Percentiles rank a stretch among this genome's conserved stretches.
These are phyloP conservation scores for Nidularia pulvinata DNA, from an alignment of 768 basidiomycete genomes.

Conservation along the genomic window DNA sequence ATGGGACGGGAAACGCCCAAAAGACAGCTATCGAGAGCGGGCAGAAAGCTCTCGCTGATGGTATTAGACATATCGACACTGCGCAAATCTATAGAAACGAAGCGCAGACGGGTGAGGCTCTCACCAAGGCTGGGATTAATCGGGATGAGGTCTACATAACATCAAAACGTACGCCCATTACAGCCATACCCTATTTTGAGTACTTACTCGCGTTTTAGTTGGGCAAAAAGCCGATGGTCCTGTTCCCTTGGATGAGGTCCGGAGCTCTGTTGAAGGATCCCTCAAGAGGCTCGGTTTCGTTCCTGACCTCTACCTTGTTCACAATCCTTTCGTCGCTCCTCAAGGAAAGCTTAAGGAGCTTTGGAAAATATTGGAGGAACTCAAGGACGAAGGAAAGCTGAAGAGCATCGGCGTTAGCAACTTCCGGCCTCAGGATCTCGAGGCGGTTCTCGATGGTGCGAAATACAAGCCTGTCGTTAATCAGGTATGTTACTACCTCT, in stretches of 20 bases:
- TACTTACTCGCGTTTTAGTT: too few species aligned
- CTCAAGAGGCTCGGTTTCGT: slow-evolving; percentile 43
- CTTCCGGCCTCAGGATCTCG: slow-evolving; percentile 43
- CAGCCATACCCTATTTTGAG: too few species aligned
- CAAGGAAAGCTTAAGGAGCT: slow-evolving; percentile 23
- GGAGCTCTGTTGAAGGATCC: slow-evolving; percentile 39
- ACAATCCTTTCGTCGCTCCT: slow-evolving; percentile 29
- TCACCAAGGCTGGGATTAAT: slow-evolving; percentile 24
- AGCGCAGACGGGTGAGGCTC: slow-evolving; percentile 34
- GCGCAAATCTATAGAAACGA: slow-evolving; percentile 51
- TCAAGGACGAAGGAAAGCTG: slow-evolving; percentile 35
- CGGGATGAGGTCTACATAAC: slow-evolving; percentile 49
- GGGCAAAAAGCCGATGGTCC: slow-evolving; percentile 18
- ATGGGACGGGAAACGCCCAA: slow-evolving; percentile 32
- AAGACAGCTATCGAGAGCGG: slow-evolving; percentile 28
- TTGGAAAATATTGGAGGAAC: slow-evolving; percentile 54
- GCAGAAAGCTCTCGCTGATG: slow-evolving; percentile 28
- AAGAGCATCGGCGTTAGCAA: slow-evolving; percentile 54
- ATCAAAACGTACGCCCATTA: slow-evolving; percentile 35
- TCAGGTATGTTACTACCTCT: slow-evolving; percentile 29
- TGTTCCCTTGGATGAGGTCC: slow-evolving; percentile 27
- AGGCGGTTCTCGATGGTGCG: slow-evolving; percentile 37
- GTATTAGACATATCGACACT: slow-evolving; percentile 52
- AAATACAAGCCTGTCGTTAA: slow-evolving; percentile 54
- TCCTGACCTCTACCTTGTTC: slow-evolving; percentile 57